Conservation (phyloP, 1,139 yeast species). For the Blastobotrys illinoisensis region DNA sequence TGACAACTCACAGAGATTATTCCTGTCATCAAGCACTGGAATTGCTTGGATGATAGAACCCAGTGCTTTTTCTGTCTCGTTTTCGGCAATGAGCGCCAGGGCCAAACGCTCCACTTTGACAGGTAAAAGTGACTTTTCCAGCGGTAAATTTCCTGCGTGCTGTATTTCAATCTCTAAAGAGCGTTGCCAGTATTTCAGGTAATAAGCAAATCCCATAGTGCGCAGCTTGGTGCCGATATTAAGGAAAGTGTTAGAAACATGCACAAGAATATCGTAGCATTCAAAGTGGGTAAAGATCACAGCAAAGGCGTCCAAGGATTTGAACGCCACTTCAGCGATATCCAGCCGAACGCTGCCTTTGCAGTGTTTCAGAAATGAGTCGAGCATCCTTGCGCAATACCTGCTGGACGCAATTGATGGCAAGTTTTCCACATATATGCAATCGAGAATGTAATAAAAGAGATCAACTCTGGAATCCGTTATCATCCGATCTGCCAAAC, state of each 20-base stretch:
- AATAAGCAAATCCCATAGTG: slow-evolving; percentile 4
- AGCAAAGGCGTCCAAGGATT: slow-evolving; percentile 2
- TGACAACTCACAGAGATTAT: slow-evolving; percentile 1
- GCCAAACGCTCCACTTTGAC: slow-evolving; percentile 16
- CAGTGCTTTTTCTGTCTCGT: slow-evolving; percentile 8
- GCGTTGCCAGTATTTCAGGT: slow-evolving; percentile 17
- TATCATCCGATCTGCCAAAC: background rate
- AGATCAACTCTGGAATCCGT: background rate
- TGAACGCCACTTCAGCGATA: background rate
- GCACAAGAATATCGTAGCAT: slow-evolving; percentile 11
- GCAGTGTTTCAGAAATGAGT: slow-evolving; percentile 4
- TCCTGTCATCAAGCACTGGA: background rate
- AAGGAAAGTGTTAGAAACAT: slow-evolving; percentile 19
- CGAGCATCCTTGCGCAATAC: slow-evolving; percentile 11
- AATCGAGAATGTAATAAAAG: background rate
- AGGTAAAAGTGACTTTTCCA: slow-evolving; percentile 8
- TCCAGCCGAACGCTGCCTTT: background rate
- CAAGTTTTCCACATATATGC: slow-evolving; percentile 3
- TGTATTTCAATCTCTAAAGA: slow-evolving; percentile 18
- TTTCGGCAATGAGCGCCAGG: slow-evolving; percentile 11
- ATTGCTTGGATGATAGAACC: slow-evolving; percentile 8
- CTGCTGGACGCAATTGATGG: slow-evolving; percentile 4
- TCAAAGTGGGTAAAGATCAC: slow-evolving; percentile 7
- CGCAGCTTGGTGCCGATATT: slow-evolving; percentile 16
- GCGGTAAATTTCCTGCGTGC: slow-evolving; percentile 5